Conservation (phyloP, 169 alveolate genomes). For the Eimeria sp. region DNA sequence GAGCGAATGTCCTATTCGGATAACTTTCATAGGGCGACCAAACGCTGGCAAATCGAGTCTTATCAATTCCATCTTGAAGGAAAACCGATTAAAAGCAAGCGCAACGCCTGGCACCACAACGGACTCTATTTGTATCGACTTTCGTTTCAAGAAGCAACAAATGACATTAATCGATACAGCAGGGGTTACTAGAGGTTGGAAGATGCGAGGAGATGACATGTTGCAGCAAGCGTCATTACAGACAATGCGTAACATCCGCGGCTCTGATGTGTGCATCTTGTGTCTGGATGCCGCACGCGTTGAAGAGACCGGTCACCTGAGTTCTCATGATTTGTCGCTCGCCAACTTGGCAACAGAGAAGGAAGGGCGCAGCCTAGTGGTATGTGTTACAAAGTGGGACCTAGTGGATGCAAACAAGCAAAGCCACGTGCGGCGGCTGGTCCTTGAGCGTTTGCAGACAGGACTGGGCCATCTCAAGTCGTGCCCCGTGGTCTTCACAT, state of each 20-base stretch:
- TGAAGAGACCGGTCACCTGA: conserved; percentile 64
- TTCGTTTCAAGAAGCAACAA: conserved; percentile 87
- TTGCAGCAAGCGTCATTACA: conserved; percentile 79
- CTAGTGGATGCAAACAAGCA: conserved; percentile 49
- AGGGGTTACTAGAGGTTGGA: conserved; percentile 87
- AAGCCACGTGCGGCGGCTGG: conserved; percentile 34
- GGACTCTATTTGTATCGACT: conserved; percentile 86
- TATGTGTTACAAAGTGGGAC: conserved; percentile 86
- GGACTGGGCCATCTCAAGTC: conserved; percentile 83
- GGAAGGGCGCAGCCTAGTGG: conserved; percentile 82
- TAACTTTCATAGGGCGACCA: conserved; percentile 86
- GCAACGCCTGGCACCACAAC: conserved; percentile 91
- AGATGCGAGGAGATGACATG: conserved; percentile 75
- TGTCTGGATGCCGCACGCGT: conserved; percentile 80
- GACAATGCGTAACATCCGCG: conserved; percentile 79
- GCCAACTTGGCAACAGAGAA: conserved; percentile 82
- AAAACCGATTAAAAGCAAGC: conserved; percentile 87
- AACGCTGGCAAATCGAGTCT: conserved; percentile 92
- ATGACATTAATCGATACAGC: conserved; percentile 91
- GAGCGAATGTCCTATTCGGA: conserved; percentile 43
- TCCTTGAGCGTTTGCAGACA: conserved; percentile 78
- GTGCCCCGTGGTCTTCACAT: conserved; percentile 83
- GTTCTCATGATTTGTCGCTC: conserved; percentile 81
- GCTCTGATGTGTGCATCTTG: conserved; percentile 80
- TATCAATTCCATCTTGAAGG: conserved; percentile 88